These are phyloP conservation scores for Metrosideros polymorpha DNA, from an alignment of 441 rosid genomes.

Conservation along the genomic window DNA sequence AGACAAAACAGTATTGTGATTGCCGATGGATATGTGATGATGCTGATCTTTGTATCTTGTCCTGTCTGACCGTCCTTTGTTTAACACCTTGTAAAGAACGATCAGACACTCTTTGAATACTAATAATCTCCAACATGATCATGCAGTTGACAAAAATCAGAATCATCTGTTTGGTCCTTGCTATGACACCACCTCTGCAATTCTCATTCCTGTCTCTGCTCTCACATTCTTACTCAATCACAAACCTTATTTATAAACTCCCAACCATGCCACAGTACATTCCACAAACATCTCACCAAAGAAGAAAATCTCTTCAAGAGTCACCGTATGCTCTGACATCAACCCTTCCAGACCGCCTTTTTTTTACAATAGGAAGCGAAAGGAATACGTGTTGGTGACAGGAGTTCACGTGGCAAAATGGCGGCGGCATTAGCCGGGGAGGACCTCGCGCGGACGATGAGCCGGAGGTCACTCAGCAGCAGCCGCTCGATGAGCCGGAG, in stretches of 20 bases:
- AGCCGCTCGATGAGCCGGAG: constrained; percentile 21
- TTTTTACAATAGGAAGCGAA: not conserved
- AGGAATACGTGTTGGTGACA: not conserved
- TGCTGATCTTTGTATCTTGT: not conserved
- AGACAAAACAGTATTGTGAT: not conserved
- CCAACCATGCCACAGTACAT: not conserved
- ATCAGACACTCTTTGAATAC: not conserved
- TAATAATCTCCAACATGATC: not conserved
- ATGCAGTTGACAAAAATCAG: not conserved
- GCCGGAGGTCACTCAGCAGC: constrained; percentile 24
- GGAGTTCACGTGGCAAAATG: not conserved
- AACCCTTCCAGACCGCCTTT: not conserved
- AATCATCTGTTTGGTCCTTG: not conserved
- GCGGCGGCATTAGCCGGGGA: constrained; percentile 7
- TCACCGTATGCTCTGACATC: constrained; percentile 1
- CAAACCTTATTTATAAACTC: not conserved
- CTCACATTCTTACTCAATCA: not conserved
- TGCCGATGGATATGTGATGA: not conserved
- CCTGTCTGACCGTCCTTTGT: not conserved
- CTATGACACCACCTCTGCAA: not conserved
- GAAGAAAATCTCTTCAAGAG: not conserved
- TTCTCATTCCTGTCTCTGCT: not conserved
- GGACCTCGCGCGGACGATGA: not conserved
- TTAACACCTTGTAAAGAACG: not conserved
- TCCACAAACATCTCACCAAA: not conserved